A percentile compares a stretch with the other conserved stretches of the same genome.
Conservation (phyloP, 352 stramenopile species). For the Phytophthora multivora region DNA sequence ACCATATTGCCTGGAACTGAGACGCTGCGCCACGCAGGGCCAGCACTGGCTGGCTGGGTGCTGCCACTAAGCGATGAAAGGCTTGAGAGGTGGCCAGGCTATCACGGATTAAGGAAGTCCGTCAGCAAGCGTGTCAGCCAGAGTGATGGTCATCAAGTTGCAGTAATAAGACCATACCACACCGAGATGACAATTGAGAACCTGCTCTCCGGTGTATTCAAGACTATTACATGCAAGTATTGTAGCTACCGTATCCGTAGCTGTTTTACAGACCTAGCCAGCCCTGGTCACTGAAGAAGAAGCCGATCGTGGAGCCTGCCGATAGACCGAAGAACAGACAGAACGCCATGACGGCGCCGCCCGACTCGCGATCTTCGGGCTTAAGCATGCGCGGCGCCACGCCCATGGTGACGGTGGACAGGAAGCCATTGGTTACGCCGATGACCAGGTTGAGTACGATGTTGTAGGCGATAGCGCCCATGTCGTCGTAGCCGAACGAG, state of each 20-base stretch:
- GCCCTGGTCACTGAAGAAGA: constrained; percentile 53
- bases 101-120: too few relatives aligned
- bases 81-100: too few relatives aligned
- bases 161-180: too few relatives aligned
- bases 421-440: constrained; percentile 53
- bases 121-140: too few relatives aligned
- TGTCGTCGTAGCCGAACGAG: constrained; percentile 40
- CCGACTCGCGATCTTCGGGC: constrained; percentile 60
- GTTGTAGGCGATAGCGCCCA: constrained; percentile 43
- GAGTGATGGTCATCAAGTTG: too few relatives aligned
- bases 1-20: constrained; percentile 35
- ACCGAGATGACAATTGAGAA: too few relatives aligned
- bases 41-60: too few relatives aligned
- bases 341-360: constrained; percentile 59
- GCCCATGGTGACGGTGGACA: constrained; percentile 72
- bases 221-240: too few relatives aligned
- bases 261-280: constrained; percentile 50
- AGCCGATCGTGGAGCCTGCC: constrained; percentile 51
- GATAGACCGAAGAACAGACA: constrained; percentile 63
- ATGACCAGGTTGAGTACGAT: constrained; percentile 56
- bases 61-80: too few relatives aligned
- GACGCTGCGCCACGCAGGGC: too few relatives aligned
- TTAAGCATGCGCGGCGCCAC: constrained; percentile 52
- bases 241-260: background rate
- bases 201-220: too few relatives aligned